Percentiles rank a stretch among this genome's conserved stretches.
Evolutionary conservation across 257 asterid genomes (phyloP).

Genomic region (Gynochthodes officinalis): DNA sequence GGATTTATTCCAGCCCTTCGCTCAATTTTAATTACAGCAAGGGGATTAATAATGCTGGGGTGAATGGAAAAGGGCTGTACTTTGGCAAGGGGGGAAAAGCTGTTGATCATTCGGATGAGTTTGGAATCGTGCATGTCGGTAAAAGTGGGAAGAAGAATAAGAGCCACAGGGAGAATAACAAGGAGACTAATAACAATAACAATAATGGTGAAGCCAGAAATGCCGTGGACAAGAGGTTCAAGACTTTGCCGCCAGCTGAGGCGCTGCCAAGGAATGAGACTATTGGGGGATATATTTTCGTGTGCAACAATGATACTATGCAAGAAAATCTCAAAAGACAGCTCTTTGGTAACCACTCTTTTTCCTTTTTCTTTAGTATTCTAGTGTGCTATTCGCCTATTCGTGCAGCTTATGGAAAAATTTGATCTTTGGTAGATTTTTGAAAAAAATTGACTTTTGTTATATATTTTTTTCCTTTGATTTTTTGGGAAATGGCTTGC

Average conservation of each 20-base stretch:
- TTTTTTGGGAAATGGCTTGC: neutral
- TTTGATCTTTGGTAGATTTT: neutral
- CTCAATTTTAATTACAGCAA: constrained; percentile 41
- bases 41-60: constrained; percentile 38
- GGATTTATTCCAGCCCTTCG: constrained; percentile 51
- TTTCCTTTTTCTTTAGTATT: neutral
- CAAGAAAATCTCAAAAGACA: constrained; percentile 90
- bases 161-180: constrained; percentile 28
- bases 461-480: neutral
- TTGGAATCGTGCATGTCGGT: constrained; percentile 22
- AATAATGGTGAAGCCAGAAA: constrained; percentile 39
- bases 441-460: neutral
- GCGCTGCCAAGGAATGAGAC: constrained; percentile 92
- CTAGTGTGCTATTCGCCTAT: neutral
- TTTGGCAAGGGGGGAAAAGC: constrained; percentile 36
- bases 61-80: constrained; percentile 38
- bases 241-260: constrained; percentile 92
- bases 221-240: constrained; percentile 83
- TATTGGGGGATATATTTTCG: constrained; percentile 92
- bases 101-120: constrained; percentile 40
- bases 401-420: neutral
- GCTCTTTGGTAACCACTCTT: constrained; percentile 65
- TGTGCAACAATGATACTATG: constrained; percentile 98
- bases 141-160: constrained; percentile 69
- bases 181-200: constrained; percentile 15